phyloP scores from a whole-genome alignment of 257 asterid species.

The Asclepias syriaca region DNA sequence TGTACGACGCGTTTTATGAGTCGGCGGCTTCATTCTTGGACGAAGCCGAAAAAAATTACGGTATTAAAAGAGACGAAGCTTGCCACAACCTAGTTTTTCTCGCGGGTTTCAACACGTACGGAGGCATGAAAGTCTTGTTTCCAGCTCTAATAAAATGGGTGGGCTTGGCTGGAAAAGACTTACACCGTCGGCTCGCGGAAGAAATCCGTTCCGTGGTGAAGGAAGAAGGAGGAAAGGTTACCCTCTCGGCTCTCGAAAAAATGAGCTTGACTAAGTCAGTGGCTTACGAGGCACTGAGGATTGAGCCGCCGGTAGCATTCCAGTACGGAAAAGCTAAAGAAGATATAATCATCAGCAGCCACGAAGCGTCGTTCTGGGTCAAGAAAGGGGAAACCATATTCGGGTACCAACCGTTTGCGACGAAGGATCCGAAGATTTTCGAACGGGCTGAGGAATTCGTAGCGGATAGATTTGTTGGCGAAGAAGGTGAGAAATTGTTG shows the following conservation, averaged over 20 bases:
- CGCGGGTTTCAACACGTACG: slow-evolving; percentile 81
- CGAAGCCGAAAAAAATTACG: slow-evolving; percentile 37
- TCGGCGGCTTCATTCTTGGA: slow-evolving; percentile 34
- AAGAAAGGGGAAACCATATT: slow-evolving; percentile 75
- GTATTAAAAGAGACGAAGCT: slow-evolving; percentile 66
- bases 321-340: slow-evolving; percentile 59
- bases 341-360: slow-evolving; percentile 48
- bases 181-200: slow-evolving; percentile 48
- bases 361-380: slow-evolving; percentile 46
- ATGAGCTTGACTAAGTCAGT: slow-evolving; percentile 57
- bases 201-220: slow-evolving; percentile 54
- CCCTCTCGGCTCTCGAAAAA: slow-evolving; percentile 29
- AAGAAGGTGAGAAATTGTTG: slow-evolving; percentile 47
- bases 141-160: slow-evolving; percentile 63
- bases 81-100: slow-evolving; percentile 69
- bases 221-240: slow-evolving; percentile 42
- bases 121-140: slow-evolving; percentile 66
- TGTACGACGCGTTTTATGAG: slow-evolving; percentile 37
- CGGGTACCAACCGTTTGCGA: slow-evolving; percentile 69
- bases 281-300: slow-evolving; percentile 58
- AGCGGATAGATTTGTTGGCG: slow-evolving; percentile 59
- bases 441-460: slow-evolving; percentile 37
- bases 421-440: slow-evolving; percentile 55
- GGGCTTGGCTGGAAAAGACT: slow-evolving; percentile 41
- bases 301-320: slow-evolving; percentile 67